Percentiles rank a stretch among this genome's conserved stretches.
Conservation (phyloP, 2,329 filamentous ascomycete genomes). For the Cladosporium sp. region DNA sequence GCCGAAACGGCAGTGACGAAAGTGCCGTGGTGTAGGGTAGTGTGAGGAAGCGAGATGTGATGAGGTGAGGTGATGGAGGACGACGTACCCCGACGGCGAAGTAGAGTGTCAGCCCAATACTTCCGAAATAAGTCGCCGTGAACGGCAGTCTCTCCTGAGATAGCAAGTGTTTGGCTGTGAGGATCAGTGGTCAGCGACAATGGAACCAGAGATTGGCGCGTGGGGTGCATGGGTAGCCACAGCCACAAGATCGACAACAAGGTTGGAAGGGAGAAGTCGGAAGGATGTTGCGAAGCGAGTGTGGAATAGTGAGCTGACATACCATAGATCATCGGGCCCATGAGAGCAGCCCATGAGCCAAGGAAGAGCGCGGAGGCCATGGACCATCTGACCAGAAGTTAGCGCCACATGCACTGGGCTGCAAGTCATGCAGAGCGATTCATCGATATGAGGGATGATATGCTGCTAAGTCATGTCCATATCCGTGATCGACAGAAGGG, state of each 20-base stretch:
- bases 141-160: slow-evolving; percentile 85
- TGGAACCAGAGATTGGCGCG: slow-evolving; percentile 8
- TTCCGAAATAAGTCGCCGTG: slow-evolving; percentile 90
- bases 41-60: slow-evolving; percentile 11
- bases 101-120: slow-evolving; percentile 82
- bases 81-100: slow-evolving; percentile 84
- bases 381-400: slow-evolving; percentile 67
- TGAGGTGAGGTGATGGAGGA: slow-evolving; percentile 9
- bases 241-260: slow-evolving; percentile 11
- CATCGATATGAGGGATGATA: slow-evolving; percentile 7
- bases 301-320: slow-evolving; percentile 24
- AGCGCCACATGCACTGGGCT: slow-evolving; percentile 11
- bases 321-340: slow-evolving; percentile 80
- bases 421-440: slow-evolving; percentile 6
- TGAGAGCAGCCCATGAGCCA: slow-evolving; percentile 86
- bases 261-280: slow-evolving; percentile 8
- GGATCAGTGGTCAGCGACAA: slow-evolving; percentile 11
- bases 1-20: slow-evolving; percentile 13
- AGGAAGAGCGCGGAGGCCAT: slow-evolving; percentile 88
- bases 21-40: slow-evolving; percentile 6
- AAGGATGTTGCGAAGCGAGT: slow-evolving; percentile 4
- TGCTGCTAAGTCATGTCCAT: slow-evolving; percentile 8
- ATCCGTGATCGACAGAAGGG: slow-evolving; percentile 6
- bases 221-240: slow-evolving; percentile 10
- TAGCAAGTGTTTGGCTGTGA: slow-evolving; percentile 67